A percentile compares a stretch with the other conserved stretches of the same genome.
Evolutionary conservation across 1,284 basidiomycete species (phyloP).

Genomic region (Ustilago tritici): DNA sequence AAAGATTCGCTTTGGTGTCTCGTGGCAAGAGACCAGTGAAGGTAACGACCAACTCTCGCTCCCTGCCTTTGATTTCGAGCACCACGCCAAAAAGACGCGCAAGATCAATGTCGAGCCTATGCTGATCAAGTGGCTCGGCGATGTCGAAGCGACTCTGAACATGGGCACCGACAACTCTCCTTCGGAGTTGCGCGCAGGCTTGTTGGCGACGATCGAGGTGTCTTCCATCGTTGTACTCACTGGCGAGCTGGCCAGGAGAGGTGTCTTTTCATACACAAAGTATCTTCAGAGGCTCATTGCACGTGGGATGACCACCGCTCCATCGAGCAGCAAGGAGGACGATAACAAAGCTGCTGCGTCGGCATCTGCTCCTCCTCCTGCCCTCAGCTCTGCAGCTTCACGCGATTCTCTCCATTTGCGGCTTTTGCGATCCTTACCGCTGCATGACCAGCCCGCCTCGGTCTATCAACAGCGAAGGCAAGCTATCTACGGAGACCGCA

Average conservation of each 20-base stretch:
- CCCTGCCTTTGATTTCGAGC: slow-evolving; percentile 37
- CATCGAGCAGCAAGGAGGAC: slow-evolving; percentile 4
- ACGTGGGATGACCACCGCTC: slow-evolving; percentile 72
- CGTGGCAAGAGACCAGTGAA: slow-evolving; percentile 44
- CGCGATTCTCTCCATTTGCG: slow-evolving; percentile 53
- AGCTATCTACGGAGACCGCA: slow-evolving; percentile 65
- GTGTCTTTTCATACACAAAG: slow-evolving; percentile 83
- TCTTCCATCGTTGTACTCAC: slow-evolving; percentile 79
- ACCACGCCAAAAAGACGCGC: slow-evolving; percentile 38
- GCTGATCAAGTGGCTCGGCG: slow-evolving; percentile 84
- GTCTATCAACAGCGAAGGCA: slow-evolving; percentile 58
- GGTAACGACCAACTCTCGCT: slow-evolving; percentile 38
- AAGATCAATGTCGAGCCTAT: slow-evolving; percentile 69
- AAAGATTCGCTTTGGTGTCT: slow-evolving; percentile 73
- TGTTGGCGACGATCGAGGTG: slow-evolving; percentile 36
- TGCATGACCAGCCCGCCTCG: slow-evolving; percentile 46
- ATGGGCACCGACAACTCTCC: neutral
- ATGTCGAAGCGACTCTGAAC: slow-evolving; percentile 49
- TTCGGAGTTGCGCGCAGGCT: neutral
- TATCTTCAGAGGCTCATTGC: slow-evolving; percentile 88
- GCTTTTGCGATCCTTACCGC: slow-evolving; percentile 60
- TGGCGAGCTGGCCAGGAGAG: slow-evolving; percentile 81
- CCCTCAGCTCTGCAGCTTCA: slow-evolving; percentile 4
- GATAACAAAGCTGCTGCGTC: neutral
- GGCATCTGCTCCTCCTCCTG: neutral